Evolutionary conservation across 2,329 filamentous ascomycete species (phyloP), one percentile per base, ranked within the genome.

Genomic region (Colletotrichum nymphaeae): DNA sequence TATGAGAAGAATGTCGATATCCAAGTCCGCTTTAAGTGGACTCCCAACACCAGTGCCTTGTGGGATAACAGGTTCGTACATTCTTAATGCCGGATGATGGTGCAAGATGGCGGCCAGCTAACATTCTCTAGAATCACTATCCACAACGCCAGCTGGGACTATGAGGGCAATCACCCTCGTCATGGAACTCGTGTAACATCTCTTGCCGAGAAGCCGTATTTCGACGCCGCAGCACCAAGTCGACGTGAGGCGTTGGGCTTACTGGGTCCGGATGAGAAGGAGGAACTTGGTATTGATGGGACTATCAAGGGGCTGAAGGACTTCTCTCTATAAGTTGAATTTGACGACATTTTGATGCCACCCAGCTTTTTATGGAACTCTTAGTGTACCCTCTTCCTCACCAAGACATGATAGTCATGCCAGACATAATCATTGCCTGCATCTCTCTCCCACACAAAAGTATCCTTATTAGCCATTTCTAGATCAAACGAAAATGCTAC

Each of bases 111-210:
- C 1, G 57, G 5, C 67, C 74, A 5, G 75, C 35, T 24, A 5
- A 65, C 16, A 2, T 2, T 42, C 26, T 16, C 3, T 1, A 90
- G 90, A 52, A 92, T 93, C 72, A 93, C 93, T 0, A 94, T 94
- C 49, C 92, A 94, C 76, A 94, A 93, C 74, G 92, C 92, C 0
- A 92, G 89, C 77, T 94, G 92, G 91, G 92, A 94, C 76, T 94
- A 94, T 77, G 91, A 89, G 42, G 91, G 91, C 1, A 86, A 84
- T 24, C 86, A 93, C 78, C 91, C 92, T 0, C 85, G 93, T 52
- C 93, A 95, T 79, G 93, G 93, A 2, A 94, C 92, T 0, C 86
- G 93, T 32, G 92, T 95, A 4, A 94, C 92, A 0, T 86, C 90
- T 8, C 81, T 95, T 64, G 93, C 91, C 0, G 93, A 95, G 83